Evolutionary conservation across 2,329 filamentous ascomycete species (phyloP), one percentile per base, ranked within the genome.

Genomic region (Aspergillus pseudoviridinutans): DNA sequence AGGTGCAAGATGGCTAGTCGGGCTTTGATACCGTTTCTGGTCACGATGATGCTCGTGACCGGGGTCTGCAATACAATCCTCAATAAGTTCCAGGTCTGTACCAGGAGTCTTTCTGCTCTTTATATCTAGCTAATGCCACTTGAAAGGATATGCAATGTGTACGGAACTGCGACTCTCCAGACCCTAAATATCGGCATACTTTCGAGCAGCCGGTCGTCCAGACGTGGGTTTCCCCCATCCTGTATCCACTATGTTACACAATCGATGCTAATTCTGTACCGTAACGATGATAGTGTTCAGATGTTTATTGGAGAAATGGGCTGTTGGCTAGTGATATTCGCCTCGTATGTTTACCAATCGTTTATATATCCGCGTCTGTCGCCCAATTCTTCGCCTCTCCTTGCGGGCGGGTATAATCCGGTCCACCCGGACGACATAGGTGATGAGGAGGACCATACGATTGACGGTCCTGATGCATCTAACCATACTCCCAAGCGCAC

Each of bases 261-360:
- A 24, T 47, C 22, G 10, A 22, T 6, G 22, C 44, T 47, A 24
- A 27, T 35, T 7, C 22, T 9, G 22, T 44, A 28, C 17, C 17
- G 38, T 38, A 29, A 32, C 49, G 52, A 14, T 51, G 53, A 55
- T 57, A 82, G 79, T 1, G 80, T 91, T 1, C 94, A 97, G 75
- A 99, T 99, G 94, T 99, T 99, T 74, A 83, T 97, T 61, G 94
- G 94, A 56, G 94, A 99, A 75, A 89, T 91, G 83, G 93, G 92
- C 61, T 96, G 92, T 79, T 99, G 93, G 92, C 82, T 97, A 14
- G 91, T 99, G 54, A 84, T 97, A 47, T 86, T 88, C 24, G 68
- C 83, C 51, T 87, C 89, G 70, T 80, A 84, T 24, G 76, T 93
- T 2, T 90, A 89, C 74, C 80, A 81, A 51, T 83, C 82, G 61